Conservation (phyloP, 768 basidiomycete genomes). For the Collybia mongolica region DNA sequence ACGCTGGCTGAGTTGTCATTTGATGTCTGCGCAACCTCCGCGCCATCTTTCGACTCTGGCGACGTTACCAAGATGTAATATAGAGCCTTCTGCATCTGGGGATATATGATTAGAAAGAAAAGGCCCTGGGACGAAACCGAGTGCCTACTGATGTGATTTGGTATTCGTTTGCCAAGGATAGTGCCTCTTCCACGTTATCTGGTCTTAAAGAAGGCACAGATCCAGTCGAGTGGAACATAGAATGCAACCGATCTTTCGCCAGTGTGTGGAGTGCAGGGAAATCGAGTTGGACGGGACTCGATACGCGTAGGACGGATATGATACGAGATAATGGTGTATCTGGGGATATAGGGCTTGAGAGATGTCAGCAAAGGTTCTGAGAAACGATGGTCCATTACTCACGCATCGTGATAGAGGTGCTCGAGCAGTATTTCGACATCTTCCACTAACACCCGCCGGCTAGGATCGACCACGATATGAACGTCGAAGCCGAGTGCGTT, state of each 20-base stretch:
- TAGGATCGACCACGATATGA: constrained; percentile 31
- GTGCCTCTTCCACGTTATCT: constrained; percentile 48
- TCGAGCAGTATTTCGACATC: constrained; percentile 61
- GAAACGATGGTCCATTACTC: constrained; percentile 25
- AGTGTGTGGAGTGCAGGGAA: constrained; percentile 50
- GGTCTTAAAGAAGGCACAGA: constrained; percentile 42
- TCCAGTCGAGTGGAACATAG: constrained; percentile 42
- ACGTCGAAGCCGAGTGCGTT: constrained; percentile 4
- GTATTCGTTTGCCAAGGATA: constrained; percentile 49
- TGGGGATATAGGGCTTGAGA: constrained; percentile 43
- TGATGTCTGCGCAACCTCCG: too few relatives aligned
- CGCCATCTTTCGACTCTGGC: constrained; percentile 12
- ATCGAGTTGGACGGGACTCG: constrained; percentile 55
- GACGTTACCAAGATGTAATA: constrained; percentile 61
- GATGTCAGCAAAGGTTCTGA: constrained; percentile 3
- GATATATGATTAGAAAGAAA: not conserved
- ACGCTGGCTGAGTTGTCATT: too few relatives aligned
- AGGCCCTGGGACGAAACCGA: not conserved
- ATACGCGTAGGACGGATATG: constrained; percentile 55
- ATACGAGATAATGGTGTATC: constrained; percentile 45
- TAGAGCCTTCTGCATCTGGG: constrained; percentile 58
- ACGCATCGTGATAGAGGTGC: constrained; percentile 70
- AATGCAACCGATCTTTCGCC: constrained; percentile 40
- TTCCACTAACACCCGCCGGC: constrained; percentile 32
- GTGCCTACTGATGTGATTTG: constrained; percentile 47